Conservation (phyloP, 306 rosid genomes). For the Astragalus glycyphyllos region DNA sequence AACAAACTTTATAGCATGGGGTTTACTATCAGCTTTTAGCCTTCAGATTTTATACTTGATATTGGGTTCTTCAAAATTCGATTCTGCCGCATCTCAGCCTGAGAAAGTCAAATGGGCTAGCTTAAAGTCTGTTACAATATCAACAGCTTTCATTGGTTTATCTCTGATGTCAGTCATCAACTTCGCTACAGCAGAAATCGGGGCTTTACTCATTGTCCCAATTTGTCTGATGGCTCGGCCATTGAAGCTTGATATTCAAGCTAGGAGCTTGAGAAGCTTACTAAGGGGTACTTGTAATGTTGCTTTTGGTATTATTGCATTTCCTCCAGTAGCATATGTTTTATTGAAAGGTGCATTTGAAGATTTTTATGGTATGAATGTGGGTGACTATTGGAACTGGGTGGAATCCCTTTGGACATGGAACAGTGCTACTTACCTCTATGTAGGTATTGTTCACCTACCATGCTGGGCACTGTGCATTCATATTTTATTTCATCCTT, state of each 20-base stretch:
- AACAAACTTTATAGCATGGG: constrained; percentile 63
- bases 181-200: constrained; percentile 92
- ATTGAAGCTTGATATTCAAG: constrained; percentile 63
- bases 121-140: constrained; percentile 84
- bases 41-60: constrained; percentile 54
- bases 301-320: constrained; percentile 64
- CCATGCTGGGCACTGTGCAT: constrained; percentile 93
- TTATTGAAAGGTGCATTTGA: constrained; percentile 62
- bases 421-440: constrained; percentile 95
- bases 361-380: constrained; percentile 47
- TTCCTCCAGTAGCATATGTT: constrained; percentile 73
- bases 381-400: constrained; percentile 89
- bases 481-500: constrained; percentile 69
- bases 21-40: constrained; percentile 61
- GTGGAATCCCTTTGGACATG: constrained; percentile 92
- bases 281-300: constrained; percentile 68
- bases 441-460: constrained; percentile 74
- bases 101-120: constrained; percentile 70
- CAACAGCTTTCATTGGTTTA: constrained; percentile 76
- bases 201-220: constrained; percentile 80
- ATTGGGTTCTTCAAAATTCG: constrained; percentile 62
- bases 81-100: constrained; percentile 47
- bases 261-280: constrained; percentile 53
- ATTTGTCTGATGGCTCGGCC: constrained; percentile 87
- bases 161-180: constrained; percentile 92